Evolutionary conservation across 1,284 basidiomycete genomes (phyloP).

Genomic region (Xanthoconium separans): DNA sequence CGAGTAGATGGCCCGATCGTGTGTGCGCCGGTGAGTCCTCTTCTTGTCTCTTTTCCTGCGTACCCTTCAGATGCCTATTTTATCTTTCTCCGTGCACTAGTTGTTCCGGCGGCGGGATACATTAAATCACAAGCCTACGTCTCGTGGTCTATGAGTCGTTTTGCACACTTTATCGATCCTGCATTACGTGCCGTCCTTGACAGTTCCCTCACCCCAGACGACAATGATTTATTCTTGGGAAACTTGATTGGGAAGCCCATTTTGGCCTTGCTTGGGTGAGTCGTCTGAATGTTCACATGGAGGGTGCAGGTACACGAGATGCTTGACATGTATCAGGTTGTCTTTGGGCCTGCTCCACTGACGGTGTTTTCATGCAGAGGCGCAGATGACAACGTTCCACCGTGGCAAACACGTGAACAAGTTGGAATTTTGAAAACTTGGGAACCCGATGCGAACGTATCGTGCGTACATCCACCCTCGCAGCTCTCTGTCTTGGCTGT

Average conservation of each 20-base stretch:
- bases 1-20: constrained; percentile 74
- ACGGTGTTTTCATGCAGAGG: constrained; percentile 42
- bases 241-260: constrained; percentile 72
- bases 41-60: background rate
- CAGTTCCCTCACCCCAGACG: constrained; percentile 73
- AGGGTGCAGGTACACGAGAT: background rate
- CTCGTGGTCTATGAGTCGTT: constrained; percentile 67
- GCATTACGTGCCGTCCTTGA: constrained; percentile 67
- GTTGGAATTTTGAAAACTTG: constrained; percentile 57
- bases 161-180: constrained; percentile 79
- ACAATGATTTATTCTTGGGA: constrained; percentile 82
- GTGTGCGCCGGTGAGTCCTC: constrained; percentile 56
- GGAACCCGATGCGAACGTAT: constrained; percentile 49
- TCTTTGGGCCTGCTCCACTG: background rate
- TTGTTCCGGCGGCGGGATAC: constrained; percentile 73
- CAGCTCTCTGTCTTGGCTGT: no score
- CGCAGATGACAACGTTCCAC: constrained; percentile 75
- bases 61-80: background rate
- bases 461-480: constrained; percentile 39
- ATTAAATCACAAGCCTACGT: constrained; percentile 87
- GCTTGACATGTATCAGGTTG: background rate
- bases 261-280: constrained; percentile 77
- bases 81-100: constrained; percentile 33
- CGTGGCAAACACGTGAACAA: constrained; percentile 73
- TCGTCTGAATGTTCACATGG: background rate